Evolutionary conservation across 225 moss, liverwort and hornwort genomes (phyloP).

Genomic region (Sphagnum contortum): DNA sequence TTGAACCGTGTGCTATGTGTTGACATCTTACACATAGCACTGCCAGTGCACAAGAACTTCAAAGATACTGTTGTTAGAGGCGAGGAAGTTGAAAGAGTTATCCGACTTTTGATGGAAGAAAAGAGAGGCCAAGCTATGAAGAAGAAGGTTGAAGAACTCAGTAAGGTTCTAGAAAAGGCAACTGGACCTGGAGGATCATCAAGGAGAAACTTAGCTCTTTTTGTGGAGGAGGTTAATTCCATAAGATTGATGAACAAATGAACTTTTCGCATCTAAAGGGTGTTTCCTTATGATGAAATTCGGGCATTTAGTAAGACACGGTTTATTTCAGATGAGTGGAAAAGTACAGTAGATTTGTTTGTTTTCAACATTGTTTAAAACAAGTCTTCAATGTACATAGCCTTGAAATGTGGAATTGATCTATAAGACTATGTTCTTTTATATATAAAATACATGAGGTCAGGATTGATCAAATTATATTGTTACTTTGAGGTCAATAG

Average conservation of each 20-base stretch:
- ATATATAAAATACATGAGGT: too few species aligned
- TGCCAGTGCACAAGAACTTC: conserved; percentile 18
- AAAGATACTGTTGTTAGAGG: conserved; percentile 11
- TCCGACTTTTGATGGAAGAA: conserved; percentile 25
- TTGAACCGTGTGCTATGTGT: conserved; percentile 15
- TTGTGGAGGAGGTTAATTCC: conserved; percentile 7
- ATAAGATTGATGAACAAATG: background rate
- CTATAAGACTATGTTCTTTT: too few species aligned
- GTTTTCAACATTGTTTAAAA: too few species aligned
- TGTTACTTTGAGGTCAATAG: too few species aligned
- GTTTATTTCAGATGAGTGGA: too few species aligned
- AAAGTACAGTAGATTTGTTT: too few species aligned
- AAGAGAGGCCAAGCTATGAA: conserved; percentile 14
- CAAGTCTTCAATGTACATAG: too few species aligned
- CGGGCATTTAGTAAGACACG: too few species aligned
- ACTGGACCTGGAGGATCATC: conserved; percentile 27
- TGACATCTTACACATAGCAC: conserved; percentile 6
- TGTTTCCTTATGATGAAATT: too few species aligned
- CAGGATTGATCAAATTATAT: too few species aligned
- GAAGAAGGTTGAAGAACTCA: conserved; percentile 1
- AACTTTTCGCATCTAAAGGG: too few species aligned
- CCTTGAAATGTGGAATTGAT: too few species aligned
- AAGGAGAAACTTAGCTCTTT: conserved; percentile 10
- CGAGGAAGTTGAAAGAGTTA: conserved; percentile 17
- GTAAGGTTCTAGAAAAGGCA: conserved; percentile 14